A percentile compares a stretch with the other conserved stretches of the same genome.
Conservation (phyloP, 441 rosid genomes). For the Eruca vesicaria region DNA sequence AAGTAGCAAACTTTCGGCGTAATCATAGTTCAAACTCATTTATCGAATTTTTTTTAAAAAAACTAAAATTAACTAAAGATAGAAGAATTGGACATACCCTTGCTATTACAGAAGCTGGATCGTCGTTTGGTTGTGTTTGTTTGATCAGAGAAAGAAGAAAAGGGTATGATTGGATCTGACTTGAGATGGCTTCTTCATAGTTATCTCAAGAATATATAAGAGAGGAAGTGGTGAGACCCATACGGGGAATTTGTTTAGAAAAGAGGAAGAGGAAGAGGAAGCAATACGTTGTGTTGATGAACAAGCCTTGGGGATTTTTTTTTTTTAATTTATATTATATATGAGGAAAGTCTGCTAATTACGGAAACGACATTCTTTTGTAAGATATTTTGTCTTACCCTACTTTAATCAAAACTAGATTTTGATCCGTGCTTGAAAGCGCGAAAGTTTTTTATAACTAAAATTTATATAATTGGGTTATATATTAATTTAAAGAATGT, state of each 20-base stretch:
- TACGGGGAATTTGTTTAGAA: slow-evolving; percentile 30
- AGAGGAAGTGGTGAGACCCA: slow-evolving; percentile 33
- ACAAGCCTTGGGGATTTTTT: slow-evolving; percentile 7
- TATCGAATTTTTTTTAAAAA: not conserved
- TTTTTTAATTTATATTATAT: not conserved
- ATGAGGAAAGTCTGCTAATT: slow-evolving; percentile 21
- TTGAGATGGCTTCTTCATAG: slow-evolving; percentile 30
- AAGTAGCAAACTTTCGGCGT: slow-evolving; percentile 17
- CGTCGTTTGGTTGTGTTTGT: not conserved
- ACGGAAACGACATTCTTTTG: slow-evolving; percentile 33
- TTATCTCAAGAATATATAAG: slow-evolving; percentile 10
- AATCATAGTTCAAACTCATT: slow-evolving; percentile 18
- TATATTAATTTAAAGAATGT: too few species aligned
- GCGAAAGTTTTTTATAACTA: too few species aligned
- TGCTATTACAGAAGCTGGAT: slow-evolving; percentile 6
- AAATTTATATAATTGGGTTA: too few species aligned
- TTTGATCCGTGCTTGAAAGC: too few species aligned
- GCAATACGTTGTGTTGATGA: slow-evolving; percentile 26
- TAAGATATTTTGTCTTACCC: slow-evolving; percentile 23
- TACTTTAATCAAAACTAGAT: slow-evolving; percentile 5
- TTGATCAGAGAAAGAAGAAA: slow-evolving; percentile 26
- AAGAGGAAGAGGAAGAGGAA: slow-evolving; percentile 35
- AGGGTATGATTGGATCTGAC: slow-evolving; percentile 33
- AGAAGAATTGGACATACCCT: slow-evolving; percentile 12
- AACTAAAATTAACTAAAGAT: not conserved